A percentile compares a stretch with the other conserved stretches of the same genome.
Conservation (phyloP, 805 yeast genomes). For the Candida qinlingensis region DNA sequence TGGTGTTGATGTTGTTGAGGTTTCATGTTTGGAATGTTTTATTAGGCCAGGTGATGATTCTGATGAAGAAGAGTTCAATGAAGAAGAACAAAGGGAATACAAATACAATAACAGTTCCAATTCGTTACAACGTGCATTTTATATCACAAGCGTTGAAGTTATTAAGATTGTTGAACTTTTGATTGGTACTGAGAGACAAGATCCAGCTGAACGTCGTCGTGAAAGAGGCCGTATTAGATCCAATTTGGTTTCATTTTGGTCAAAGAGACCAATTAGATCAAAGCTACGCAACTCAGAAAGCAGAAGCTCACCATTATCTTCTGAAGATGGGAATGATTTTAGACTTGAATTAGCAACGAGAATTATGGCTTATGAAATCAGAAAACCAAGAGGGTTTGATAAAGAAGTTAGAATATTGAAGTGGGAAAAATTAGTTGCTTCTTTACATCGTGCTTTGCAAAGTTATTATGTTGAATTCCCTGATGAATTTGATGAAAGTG, state of each 20-base stretch:
- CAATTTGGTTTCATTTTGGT: slow-evolving; percentile 64
- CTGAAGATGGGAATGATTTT: slow-evolving; percentile 24
- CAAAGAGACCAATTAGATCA: slow-evolving; percentile 51
- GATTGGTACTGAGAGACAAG: slow-evolving; percentile 43
- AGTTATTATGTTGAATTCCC: slow-evolving; percentile 61
- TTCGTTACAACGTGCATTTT: slow-evolving; percentile 23
- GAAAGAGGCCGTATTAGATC: slow-evolving; percentile 65
- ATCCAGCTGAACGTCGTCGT: slow-evolving; percentile 48
- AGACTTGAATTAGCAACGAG: slow-evolving; percentile 55
- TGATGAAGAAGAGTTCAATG: slow-evolving; percentile 22
- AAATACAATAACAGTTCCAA: slow-evolving; percentile 25
- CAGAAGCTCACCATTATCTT: slow-evolving; percentile 16
- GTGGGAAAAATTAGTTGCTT: slow-evolving; percentile 57
- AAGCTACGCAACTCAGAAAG: slow-evolving; percentile 16
- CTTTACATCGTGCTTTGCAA: slow-evolving; percentile 57
- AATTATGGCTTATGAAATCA: slow-evolving; percentile 55
- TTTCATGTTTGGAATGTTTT: slow-evolving; percentile 50
- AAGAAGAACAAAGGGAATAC: background rate
- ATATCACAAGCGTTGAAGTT: slow-evolving; percentile 64
- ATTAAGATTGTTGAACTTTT: slow-evolving; percentile 58
- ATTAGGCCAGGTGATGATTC: slow-evolving; percentile 27
- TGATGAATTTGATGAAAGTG: slow-evolving; percentile 6
- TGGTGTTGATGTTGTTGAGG: slow-evolving; percentile 50
- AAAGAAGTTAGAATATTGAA: slow-evolving; percentile 58
- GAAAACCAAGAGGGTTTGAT: slow-evolving; percentile 66